phyloP scores from a whole-genome alignment of 257 asterid species.

The Rehmannia glutinosa region DNA sequence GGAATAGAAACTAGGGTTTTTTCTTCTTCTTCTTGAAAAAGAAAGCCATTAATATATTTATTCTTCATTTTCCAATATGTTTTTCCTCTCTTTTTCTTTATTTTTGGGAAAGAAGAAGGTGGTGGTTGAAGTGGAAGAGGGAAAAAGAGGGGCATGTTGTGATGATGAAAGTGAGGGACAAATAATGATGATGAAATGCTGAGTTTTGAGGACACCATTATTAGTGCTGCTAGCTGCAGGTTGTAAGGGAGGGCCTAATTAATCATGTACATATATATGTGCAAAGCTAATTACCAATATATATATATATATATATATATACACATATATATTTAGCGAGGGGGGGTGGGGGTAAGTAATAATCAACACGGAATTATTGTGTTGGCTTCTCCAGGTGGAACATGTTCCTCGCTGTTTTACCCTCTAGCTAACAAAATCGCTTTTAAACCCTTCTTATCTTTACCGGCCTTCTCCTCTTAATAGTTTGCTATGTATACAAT shows the following conservation, averaged over 20 bases:
- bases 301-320: neutral
- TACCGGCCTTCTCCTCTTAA: no score
- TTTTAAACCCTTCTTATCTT: no score
- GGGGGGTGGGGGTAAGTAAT: neutral
- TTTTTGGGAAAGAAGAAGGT: constrained; percentile 23
- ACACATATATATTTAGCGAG: no score
- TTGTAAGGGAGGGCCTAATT: neutral
- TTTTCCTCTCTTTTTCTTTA: constrained; percentile 20
- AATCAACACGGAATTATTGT: constrained; percentile 15
- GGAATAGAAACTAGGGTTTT: constrained; percentile 45
- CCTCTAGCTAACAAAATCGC: neutral
- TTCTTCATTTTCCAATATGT: constrained; percentile 17
- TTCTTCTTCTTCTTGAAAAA: constrained; percentile 19
- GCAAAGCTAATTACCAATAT: neutral
- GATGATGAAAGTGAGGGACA: constrained; percentile 56
- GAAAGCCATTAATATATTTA: constrained; percentile 18
- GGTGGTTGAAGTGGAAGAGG: constrained; percentile 22
- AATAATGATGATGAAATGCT: constrained; percentile 59
- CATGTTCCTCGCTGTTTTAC: constrained; percentile 6
- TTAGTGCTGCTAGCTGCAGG: constrained; percentile 23
- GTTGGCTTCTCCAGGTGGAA: constrained; percentile 17
- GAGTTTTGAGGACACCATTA: constrained; percentile 56
- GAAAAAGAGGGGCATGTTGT: constrained; percentile 30
- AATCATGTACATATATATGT: neutral
- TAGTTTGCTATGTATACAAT: no score